A percentile compares a stretch with the other conserved stretches of the same genome.
Evolutionary conservation across 148 eudicot genomes (phyloP).

Genomic region (Suaeda aralocaspica): DNA sequence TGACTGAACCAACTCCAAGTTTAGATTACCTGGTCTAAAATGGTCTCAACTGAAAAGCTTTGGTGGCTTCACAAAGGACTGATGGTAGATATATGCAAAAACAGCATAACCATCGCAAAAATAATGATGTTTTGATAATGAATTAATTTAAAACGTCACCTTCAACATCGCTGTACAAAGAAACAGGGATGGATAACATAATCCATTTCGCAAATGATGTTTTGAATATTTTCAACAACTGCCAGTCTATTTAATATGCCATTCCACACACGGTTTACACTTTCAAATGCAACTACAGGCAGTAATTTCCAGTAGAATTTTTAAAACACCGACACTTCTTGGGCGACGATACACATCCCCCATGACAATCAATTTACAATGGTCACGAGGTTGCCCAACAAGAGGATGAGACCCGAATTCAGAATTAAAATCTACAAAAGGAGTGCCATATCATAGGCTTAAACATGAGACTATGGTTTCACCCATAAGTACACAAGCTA

Average conservation of each 20-base stretch:
- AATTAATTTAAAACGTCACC: background rate
- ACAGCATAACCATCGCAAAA: constrained; percentile 52
- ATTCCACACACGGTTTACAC: no score
- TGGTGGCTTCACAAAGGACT: constrained; percentile 46
- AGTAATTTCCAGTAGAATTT: background rate
- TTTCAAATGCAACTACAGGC: background rate
- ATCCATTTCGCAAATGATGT: no score
- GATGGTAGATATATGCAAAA: constrained; percentile 55
- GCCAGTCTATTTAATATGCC: no score
- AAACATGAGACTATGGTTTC: background rate
- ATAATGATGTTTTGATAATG: background rate
- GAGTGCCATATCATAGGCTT: background rate
- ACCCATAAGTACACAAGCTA: background rate
- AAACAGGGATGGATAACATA: no score
- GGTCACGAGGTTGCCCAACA: no score
- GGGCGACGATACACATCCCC: no score
- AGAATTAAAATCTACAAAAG: background rate
- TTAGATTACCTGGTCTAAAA: constrained; percentile 50
- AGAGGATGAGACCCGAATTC: background rate
- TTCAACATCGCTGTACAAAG: no score
- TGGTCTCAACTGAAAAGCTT: constrained; percentile 39
- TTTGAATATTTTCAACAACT: no score
- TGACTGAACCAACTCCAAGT: background rate
- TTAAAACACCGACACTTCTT: no score
- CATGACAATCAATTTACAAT: no score